phyloP scores from a whole-genome alignment of 1,284 basidiomycete genomes.

The Omphalotus olearius region DNA sequence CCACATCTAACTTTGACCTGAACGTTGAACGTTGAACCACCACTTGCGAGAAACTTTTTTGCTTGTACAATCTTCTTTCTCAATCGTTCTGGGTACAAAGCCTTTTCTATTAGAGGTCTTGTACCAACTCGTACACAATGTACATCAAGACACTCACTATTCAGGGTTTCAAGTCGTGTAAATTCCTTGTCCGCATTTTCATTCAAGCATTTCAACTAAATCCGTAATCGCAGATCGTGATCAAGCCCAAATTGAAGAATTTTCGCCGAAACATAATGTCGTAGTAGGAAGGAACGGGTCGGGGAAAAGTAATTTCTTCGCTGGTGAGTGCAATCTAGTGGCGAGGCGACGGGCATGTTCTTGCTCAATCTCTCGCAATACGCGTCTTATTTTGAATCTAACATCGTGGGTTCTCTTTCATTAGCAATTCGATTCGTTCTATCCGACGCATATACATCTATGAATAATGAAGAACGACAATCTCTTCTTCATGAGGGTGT shows the following conservation, averaged over 20 bases:
- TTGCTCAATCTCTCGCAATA: not conserved
- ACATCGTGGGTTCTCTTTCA: not conserved
- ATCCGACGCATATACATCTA: constrained; percentile 95
- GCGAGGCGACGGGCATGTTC: not conserved
- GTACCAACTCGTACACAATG: constrained; percentile 35
- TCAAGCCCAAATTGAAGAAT: constrained; percentile 80
- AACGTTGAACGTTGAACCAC: no score
- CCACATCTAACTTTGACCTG: no score
- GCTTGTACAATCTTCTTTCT: no score
- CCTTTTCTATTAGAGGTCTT: no score
- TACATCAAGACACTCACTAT: constrained; percentile 92
- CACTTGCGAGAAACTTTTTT: no score
- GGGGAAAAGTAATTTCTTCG: constrained; percentile 97
- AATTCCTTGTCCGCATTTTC: constrained; percentile 19
- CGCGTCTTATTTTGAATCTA: not conserved
- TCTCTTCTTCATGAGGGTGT: constrained; percentile 92
- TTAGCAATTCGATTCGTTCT: constrained; percentile 94
- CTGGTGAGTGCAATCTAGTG: constrained; percentile 47
- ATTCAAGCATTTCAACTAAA: constrained; percentile 7
- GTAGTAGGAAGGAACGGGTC: constrained; percentile 94
- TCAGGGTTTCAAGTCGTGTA: constrained; percentile 96
- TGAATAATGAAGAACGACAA: constrained; percentile 92
- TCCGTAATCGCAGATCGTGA: constrained; percentile 53
- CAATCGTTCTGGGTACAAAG: no score
- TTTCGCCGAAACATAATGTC: constrained; percentile 86